These are phyloP conservation scores for Chrysoporthe cubensis DNA, from an alignment of 2,329 filamentous ascomycete species.

Conservation along the genomic window DNA sequence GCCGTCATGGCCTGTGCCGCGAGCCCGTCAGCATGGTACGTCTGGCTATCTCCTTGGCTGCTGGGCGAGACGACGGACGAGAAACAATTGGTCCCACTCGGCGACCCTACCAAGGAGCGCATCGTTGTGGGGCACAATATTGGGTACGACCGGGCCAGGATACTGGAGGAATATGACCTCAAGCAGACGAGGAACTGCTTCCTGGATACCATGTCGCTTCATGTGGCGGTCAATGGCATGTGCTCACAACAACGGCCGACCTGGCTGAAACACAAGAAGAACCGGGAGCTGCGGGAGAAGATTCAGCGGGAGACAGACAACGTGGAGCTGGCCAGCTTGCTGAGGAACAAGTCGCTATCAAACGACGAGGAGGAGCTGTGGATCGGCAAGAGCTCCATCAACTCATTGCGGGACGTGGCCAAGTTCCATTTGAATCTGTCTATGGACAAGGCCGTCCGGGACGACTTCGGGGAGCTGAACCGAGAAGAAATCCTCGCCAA, in stretches of 20 bases:
- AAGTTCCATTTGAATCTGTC: conserved; percentile 92
- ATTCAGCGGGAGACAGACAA: conserved; percentile 73
- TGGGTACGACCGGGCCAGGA: conserved; percentile 87
- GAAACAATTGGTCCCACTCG: conserved; percentile 84
- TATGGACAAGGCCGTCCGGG: conserved; percentile 85
- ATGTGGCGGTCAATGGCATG: conserved; percentile 98
- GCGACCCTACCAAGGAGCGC: conserved; percentile 72
- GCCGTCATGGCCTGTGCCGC: conserved; percentile 97
- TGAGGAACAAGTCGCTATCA: conserved; percentile 68
- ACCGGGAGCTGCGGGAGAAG: conserved; percentile 79
- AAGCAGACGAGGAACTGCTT: conserved; percentile 84
- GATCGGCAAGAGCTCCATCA: conserved; percentile 93
- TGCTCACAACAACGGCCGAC: conserved; percentile 94
- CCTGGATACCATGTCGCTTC: conserved; percentile 96
- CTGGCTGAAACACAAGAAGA: conserved; percentile 97
- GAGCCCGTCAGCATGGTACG: conserved; percentile 91
- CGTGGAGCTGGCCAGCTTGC: conserved; percentile 69
- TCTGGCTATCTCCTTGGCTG: conserved; percentile 95
- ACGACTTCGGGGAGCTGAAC: conserved; percentile 84
- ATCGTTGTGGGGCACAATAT: conserved; percentile 94
- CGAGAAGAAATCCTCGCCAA: conserved; percentile 70
- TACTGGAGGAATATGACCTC: conserved; percentile 87
- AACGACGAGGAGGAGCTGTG: conserved; percentile 94
- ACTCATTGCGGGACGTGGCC: conserved; percentile 92
- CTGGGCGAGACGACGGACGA: conserved; percentile 78